Percentiles rank a stretch among this genome's conserved stretches.
These are phyloP conservation scores for Hypomontagnella submonticulosa DNA, from an alignment of 495 filamentous ascomycete species.

Conservation along the genomic window DNA sequence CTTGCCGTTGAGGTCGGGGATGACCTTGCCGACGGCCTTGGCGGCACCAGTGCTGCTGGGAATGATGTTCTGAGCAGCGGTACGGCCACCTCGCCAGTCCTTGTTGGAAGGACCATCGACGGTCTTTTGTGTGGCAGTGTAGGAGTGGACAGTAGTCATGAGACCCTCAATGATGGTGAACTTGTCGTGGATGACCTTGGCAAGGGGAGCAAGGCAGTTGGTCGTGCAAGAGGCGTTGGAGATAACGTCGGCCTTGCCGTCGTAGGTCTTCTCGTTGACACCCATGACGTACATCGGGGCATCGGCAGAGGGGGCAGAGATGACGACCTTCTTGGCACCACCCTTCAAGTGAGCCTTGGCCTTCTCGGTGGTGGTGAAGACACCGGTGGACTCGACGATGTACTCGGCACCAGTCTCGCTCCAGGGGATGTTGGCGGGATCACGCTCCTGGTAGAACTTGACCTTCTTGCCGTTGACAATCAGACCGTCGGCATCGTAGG, in stretches of 20 bases:
- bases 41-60: slow-evolving; percentile 98
- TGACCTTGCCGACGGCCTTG: slow-evolving; percentile 99
- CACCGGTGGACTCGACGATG: slow-evolving; percentile 98
- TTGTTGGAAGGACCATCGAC: slow-evolving; percentile 97
- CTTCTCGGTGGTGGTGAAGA: slow-evolving; percentile 99
- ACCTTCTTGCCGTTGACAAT: slow-evolving; percentile 94
- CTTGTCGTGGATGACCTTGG: slow-evolving; percentile 99
- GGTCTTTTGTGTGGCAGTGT: slow-evolving; percentile 99
- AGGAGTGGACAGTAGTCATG: slow-evolving; percentile 99
- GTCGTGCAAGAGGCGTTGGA: slow-evolving; percentile 99
- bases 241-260: slow-evolving; percentile 86
- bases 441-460: slow-evolving; percentile 93
- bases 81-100: slow-evolving; percentile 99
- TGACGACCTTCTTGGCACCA: slow-evolving; percentile 99
- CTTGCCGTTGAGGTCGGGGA: slow-evolving; percentile 97
- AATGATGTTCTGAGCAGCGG: slow-evolving; percentile 99
- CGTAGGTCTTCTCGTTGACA: slow-evolving; percentile 95
- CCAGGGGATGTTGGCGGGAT: slow-evolving; percentile 95
- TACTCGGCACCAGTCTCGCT: slow-evolving; percentile 87
- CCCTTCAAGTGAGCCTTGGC: slow-evolving; percentile 95
- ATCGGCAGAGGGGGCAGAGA: slow-evolving; percentile 98
- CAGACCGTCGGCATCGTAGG: slow-evolving; percentile 78
- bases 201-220: slow-evolving; percentile 98
- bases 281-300: slow-evolving; percentile 99
- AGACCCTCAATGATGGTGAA: slow-evolving; percentile 97